Evolutionary conservation across 2,329 filamentous ascomycete species (phyloP), one percentile per base, ranked within the genome.

Genomic region (Cryphonectria nitschkei): DNA sequence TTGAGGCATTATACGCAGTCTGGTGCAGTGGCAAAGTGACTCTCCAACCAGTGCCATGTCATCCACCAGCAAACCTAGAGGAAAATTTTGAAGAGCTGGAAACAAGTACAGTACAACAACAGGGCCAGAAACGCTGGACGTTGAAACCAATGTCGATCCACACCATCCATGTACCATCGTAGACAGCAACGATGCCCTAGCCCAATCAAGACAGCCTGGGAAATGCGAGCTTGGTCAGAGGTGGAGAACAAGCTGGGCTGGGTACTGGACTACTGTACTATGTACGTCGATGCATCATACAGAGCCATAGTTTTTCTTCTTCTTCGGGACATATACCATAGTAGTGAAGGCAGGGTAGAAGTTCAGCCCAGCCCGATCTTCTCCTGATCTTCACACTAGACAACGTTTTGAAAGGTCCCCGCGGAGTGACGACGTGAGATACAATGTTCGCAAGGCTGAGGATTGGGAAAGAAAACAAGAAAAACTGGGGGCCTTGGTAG

Each of bases 401-500:
- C 54, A 29, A 34, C 54, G 54, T 19, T n/a, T 50, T 58, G 29
- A 32, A 56, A 19, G 26, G 26, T 34, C 14, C 19, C 58, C 58
- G 37, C 14, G 11, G 26, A 64, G 29, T 46, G 61, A 64, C 61
- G 39, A 52, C 13, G 43, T 39, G 63, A 65, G 46, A 65, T 26
- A 26, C 63, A 26, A 9, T 52, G 46, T n/a, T 34, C 32, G 32
- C 63, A 65, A 65, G 63, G 63, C 63, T 65, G 63, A 65, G 63
- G 32, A 11, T 19, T 19, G 14, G 14, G 29, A 52, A 50, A 8
- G 46, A 19, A 50, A 50, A 50, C 2, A n/a, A n/a, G 34, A 50
- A 52, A 52, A 50, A 50, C 63, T 37, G 32, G 43, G 63, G 46
- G 1, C 46, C 3, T n/a, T 37, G 41, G 46, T 54, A 5, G 19